Evolutionary conservation across 148 eudicot genomes (phyloP), one percentile per base, ranked within the genome.

Genomic region (Drosera capensis): DNA sequence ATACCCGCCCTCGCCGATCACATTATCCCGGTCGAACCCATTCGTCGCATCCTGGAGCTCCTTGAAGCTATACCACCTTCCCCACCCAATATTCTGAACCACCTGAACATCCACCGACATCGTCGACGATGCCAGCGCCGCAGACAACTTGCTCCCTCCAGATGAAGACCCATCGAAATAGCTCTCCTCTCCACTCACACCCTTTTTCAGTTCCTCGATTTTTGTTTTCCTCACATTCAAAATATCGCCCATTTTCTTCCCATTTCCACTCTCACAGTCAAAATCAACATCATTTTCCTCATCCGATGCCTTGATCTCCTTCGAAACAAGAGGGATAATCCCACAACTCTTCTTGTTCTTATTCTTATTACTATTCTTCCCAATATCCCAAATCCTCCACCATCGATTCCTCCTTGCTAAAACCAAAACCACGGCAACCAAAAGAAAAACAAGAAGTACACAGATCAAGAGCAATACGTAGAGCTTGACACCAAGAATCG

Each of bases 1-100:
- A 28, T 83, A 83, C 0, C 96, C 96, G 8, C 96, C 96, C 69
- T 84, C 92, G 13, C 96, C 96, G 24, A 88, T 65, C 51, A 83
- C 77, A 68, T 71, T 70, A 52, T 84, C 86, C 0, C 29, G 72
- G 1, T 62, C 41, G 48, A 88, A 88, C 23, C 85, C 74, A 55
- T 63, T 46, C 23, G 96, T 83, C 55, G 94, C 92, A 25, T 51
- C 15, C 54, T 83, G 79, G 24, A 88, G 81, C 79, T 83, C 96
- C 31, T 51, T 70, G 61, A 80, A 55, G 37, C 77, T 69, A 52
- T 80, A 80, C 94, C 94, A 88, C 53, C 72, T 42, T 0, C 96
- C 96, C 96, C 96, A 88, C 40, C 96, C 94, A 16, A 72, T 69
- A 20, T 72, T 73, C 17, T 55, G 41, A 40, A 54, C 66, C 45